Evolutionary conservation across 805 yeast genomes (phyloP), one percentile per base, ranked within the genome.

Genomic region (Clavispora phyllophila): DNA sequence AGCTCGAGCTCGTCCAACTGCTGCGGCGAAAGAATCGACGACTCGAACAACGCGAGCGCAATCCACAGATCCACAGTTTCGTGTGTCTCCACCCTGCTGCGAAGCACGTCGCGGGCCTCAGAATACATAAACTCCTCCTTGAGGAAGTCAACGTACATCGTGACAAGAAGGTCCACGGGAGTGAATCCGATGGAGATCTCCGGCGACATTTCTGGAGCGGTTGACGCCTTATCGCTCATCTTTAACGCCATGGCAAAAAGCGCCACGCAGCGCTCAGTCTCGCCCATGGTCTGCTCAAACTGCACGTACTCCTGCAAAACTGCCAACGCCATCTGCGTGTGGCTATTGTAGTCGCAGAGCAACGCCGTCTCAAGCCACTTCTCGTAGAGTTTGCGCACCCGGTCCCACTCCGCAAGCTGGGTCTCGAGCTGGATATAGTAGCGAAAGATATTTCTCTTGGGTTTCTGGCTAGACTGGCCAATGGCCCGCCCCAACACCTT

Each of bases 371-470:
- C 82, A n/a, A 86, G 48, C 65, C 75, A 77, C 54, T 78, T 81
- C 49, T 82, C 86, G 57, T 79, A 88, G 3, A 93, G 55, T 57
- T 67, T 79, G 25, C 98, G 66, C 7, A 84, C 89, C 27, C 96
- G 64, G 46, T 84, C 95, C 70, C 85, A 85, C 53, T 89, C 93
- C 28, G 84, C 85, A 36, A 90, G 59, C 41, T 70, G 65, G 29
- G 66, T 67, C 57, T 91, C 97, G 27, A 89, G 49, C 1, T 64
- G 68, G 37, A 91, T 82, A 61, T 93, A 93, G 46, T 70, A 70
- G 47, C 65, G 67, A 56, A 83, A 80, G 0, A 87, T 61, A 40
- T 77, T 78, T 1, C 63, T 66, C 54, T 80, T 82, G 0, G 87
- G 84, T 4, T 48, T 46, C 9, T 35, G 37, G 26, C 54, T 47